phyloP scores from a whole-genome alignment of 2,329 filamentous ascomycete species.

The Ophiostoma fasciatum region DNA sequence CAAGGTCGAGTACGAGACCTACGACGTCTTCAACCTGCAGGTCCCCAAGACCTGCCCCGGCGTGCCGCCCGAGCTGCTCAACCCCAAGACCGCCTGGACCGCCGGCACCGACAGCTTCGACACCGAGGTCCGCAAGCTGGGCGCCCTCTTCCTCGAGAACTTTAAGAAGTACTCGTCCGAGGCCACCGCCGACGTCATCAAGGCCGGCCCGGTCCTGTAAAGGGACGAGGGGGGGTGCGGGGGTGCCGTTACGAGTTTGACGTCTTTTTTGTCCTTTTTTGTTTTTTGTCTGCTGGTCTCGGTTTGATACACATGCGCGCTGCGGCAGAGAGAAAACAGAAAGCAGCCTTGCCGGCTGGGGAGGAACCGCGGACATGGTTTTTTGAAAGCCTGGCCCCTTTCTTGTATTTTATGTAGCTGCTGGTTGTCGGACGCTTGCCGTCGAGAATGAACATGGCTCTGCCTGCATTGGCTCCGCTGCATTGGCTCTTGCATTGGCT shows the following conservation, averaged over 20 bases:
- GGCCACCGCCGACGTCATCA: slow-evolving; percentile 66
- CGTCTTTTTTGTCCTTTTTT: too few species aligned
- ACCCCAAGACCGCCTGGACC: slow-evolving; percentile 88
- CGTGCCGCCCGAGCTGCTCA: slow-evolving; percentile 83
- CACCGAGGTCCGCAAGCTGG: slow-evolving; percentile 80
- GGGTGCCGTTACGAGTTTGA: too few species aligned
- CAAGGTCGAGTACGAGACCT: slow-evolving; percentile 83
- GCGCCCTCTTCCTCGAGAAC: slow-evolving; percentile 83
- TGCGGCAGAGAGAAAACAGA: too few species aligned
- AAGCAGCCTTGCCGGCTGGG: too few species aligned
- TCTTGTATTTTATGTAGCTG: too few species aligned
- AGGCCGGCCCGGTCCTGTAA: slow-evolving; percentile 38
- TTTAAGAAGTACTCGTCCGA: slow-evolving; percentile 89
- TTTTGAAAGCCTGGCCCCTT: too few species aligned
- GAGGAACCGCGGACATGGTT: too few species aligned
- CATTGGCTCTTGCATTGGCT: too few species aligned
- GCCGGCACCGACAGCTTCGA: slow-evolving; percentile 69
- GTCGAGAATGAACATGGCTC: too few species aligned
- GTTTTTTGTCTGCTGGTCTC: not conserved
- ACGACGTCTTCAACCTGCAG: slow-evolving; percentile 90
- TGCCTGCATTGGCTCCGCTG: too few species aligned
- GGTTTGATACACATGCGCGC: too few species aligned
- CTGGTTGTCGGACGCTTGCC: too few species aligned
- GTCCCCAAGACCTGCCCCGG: slow-evolving; percentile 86
- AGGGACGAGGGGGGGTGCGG: not conserved